Conservation (phyloP, 148 eudicot genomes). For the Silene latifolia region DNA sequence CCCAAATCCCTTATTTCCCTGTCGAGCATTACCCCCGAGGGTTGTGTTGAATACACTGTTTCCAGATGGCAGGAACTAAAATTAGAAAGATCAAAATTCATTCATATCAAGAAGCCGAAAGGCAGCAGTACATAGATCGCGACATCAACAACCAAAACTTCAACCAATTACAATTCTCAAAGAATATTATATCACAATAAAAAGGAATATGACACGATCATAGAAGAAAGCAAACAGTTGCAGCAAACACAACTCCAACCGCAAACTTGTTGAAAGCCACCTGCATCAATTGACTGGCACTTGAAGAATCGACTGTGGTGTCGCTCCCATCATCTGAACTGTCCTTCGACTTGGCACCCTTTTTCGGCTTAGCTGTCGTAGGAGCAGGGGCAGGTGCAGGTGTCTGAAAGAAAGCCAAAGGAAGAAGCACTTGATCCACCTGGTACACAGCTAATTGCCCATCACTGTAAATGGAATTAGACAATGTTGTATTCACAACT, state of each 20-base stretch:
- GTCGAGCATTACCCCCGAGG: neutral
- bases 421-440: conserved; percentile 81
- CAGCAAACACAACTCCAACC: conserved; percentile 22
- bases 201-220: conserved; percentile 12
- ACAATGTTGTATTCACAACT: conserved; percentile 55
- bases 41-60: neutral
- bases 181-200: conserved; percentile 6
- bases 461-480: conserved; percentile 54
- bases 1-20: neutral
- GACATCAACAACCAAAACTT: conserved; percentile 29
- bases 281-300: conserved; percentile 17
- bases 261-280: conserved; percentile 28
- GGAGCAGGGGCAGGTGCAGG: conserved; percentile 73
- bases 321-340: conserved; percentile 26
- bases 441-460: conserved; percentile 74
- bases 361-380: conserved; percentile 33
- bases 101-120: conserved; percentile 18
- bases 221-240: conserved; percentile 19
- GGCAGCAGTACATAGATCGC: conserved; percentile 18
- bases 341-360: conserved; percentile 33
- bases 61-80: neutral
- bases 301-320: conserved; percentile 31
- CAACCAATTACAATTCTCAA: conserved; percentile 16
- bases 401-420: conserved; percentile 52
- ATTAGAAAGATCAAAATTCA: neutral